phyloP scores from a whole-genome alignment of 768 basidiomycete species.

The Boletus tylopilopsis region DNA sequence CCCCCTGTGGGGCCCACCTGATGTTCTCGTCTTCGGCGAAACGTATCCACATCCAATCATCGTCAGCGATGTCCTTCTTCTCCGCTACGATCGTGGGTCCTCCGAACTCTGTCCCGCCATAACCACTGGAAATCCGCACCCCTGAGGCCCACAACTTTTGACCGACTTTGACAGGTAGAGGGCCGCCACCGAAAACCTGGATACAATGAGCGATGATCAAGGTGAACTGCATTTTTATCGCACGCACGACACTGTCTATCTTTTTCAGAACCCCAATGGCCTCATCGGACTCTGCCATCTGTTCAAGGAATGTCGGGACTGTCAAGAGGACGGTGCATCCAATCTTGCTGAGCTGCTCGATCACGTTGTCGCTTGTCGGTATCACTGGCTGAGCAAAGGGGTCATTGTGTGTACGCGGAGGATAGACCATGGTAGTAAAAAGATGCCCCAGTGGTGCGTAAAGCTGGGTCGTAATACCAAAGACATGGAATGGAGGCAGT shows the following conservation, averaged over 20 bases:
- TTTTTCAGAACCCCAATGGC: neutral
- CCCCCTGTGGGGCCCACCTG: conserved; percentile 29
- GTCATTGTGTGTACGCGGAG: conserved; percentile 20
- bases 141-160: conserved; percentile 11
- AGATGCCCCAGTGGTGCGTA: conserved; percentile 29
- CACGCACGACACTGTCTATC: conserved; percentile 1
- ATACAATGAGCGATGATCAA: neutral
- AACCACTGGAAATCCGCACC: conserved; percentile 8
- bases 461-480: conserved; percentile 33
- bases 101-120: conserved; percentile 25
- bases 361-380: conserved; percentile 15
- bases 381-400: conserved; percentile 8
- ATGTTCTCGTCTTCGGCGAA: conserved; percentile 11
- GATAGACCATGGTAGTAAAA: conserved; percentile 28
- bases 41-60: conserved; percentile 17
- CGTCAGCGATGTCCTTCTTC: conserved; percentile 6
- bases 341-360: conserved; percentile 10
- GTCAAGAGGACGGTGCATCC: conserved; percentile 9
- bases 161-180: conserved; percentile 11
- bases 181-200: conserved; percentile 12
- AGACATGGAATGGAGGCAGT: conserved; percentile 39
- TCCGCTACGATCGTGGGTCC: neutral
- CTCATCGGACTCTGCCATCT: conserved; percentile 7
- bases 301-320: conserved; percentile 20
- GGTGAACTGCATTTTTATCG: no score